Base-by-base conservation (phyloP, 139 green algal genomes). In the Chlamydomonas sp. region DNA sequence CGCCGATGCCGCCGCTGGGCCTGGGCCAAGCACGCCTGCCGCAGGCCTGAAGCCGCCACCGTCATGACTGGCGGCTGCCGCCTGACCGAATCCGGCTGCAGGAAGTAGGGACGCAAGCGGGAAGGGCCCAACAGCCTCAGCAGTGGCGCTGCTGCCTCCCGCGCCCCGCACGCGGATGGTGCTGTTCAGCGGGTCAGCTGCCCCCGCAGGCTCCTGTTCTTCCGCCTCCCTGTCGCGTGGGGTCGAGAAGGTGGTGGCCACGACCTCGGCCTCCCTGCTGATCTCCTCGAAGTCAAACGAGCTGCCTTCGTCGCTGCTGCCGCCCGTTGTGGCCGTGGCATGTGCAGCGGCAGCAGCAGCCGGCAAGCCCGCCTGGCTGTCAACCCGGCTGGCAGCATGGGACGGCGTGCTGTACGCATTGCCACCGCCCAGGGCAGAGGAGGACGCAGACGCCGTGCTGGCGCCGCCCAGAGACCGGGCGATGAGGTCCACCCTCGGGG, bases 201-300 rank as follows among this genome's bases (percentile, higher is more conserved):
- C 80, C 61, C 14, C 69, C 0, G 61, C 71, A 2, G 58, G n/a
- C 4, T 57, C 15, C 6, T 80, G 31, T 49, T 49, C 31, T 0
- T 49, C 31, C 31, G 31, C 31, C 31, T 49, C 31, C 31, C 31
- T 49, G 31, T 49, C 31, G 31, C 31, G 59, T 14, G 71, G 16
- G 59, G 71, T 75, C 1, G 71, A 57, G 4, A 87, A 15, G 8
- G 15, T 75, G 31, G 80, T 57, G 2, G n/a, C 84, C 57, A 88
- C 14, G 9, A 57, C 63, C 2, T 57, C 84, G 2, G 84, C 84
- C 64, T 88, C 84, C 4, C 84, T 75, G 75, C 84, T 80, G 57
- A 88, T 77, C 76, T 77, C 64, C 16, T 88, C 84, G 4, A 88
- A 83, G 63, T 88, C 84, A 4, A 88, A 60, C 49, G 84, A 88